Percentiles rank a stretch among this genome's conserved stretches.
phyloP scores from a whole-genome alignment of 2,329 filamentous ascomycete species.

The Talaromyces verruculosus region DNA sequence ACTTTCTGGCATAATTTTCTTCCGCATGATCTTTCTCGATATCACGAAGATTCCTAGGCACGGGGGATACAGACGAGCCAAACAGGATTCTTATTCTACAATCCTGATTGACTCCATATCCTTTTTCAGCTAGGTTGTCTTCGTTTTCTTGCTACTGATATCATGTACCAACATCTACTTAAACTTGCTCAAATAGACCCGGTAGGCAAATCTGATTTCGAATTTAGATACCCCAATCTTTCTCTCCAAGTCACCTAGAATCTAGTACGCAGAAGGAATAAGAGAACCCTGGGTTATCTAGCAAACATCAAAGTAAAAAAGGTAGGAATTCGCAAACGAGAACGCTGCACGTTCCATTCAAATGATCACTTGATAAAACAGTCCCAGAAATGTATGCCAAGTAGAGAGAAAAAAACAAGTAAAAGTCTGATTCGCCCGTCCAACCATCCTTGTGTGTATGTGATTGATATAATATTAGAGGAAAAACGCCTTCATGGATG shows the following conservation, averaged over 20 bases:
- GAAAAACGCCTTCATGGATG: slow-evolving; percentile 20
- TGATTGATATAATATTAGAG: slow-evolving; percentile 7
- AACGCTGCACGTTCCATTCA: slow-evolving; percentile 16
- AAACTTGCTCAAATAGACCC: background rate
- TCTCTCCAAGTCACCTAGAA: background rate
- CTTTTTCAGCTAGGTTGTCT: background rate
- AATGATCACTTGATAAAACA: slow-evolving; percentile 3
- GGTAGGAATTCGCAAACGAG: slow-evolving; percentile 1
- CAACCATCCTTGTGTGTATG: slow-evolving; percentile 8
- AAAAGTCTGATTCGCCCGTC: slow-evolving; percentile 6
- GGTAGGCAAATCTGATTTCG: background rate
- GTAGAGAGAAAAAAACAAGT: background rate
- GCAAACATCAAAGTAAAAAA: background rate
- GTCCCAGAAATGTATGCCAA: slow-evolving; percentile 7
- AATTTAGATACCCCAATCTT: background rate
- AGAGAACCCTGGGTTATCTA: background rate
- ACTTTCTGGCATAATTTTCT: background rate
- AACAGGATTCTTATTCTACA: no score
- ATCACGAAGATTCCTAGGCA: no score
- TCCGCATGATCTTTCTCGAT: background rate
- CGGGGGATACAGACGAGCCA: no score
- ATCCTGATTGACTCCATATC: background rate
- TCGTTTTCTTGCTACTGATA: background rate
- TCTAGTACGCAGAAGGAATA: background rate
- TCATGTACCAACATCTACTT: background rate